Conservation (phyloP, 1,284 basidiomycete species). For the Anthracocystis panici-leucophaei region DNA sequence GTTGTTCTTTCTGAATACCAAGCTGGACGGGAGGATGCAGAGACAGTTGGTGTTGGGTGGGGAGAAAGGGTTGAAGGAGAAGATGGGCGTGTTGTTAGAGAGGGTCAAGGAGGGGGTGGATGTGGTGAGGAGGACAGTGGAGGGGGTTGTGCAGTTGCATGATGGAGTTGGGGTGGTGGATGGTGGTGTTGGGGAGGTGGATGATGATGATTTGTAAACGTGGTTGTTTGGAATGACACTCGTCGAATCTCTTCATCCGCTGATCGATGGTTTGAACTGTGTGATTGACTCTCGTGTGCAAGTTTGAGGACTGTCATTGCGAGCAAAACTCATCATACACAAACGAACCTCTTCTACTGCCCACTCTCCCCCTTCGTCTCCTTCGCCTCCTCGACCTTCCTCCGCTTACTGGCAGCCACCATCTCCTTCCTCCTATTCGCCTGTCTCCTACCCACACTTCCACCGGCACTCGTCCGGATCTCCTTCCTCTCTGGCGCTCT, state of each 20-base stretch:
- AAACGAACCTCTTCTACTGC: neutral
- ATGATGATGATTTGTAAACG: conserved; percentile 4
- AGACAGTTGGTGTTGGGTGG: conserved; percentile 28
- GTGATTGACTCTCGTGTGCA: neutral
- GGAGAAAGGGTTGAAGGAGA: conserved; percentile 14
- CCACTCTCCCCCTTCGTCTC: neutral
- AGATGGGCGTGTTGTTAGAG: conserved; percentile 23
- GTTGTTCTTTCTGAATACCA: conserved; percentile 53
- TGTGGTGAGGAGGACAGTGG: conserved; percentile 16
- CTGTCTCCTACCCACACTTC: conserved; percentile 52
- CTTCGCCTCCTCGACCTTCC: conserved; percentile 25
- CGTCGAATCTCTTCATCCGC: neutral
- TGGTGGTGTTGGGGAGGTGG: neutral
- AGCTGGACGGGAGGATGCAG: conserved; percentile 31
- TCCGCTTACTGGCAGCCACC: conserved; percentile 61
- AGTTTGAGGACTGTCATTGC: neutral
- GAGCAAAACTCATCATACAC: neutral
- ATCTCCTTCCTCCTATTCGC: conserved; percentile 60
- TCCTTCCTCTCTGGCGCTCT: conserved; percentile 76
- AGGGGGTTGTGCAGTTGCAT: conserved; percentile 35
- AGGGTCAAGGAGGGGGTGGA: conserved; percentile 19
- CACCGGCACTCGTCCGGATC: conserved; percentile 59
- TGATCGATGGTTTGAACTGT: neutral
- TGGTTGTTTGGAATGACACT: neutral
- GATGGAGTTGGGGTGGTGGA: conserved; percentile 14